A percentile compares a stretch with the other conserved stretches of the same genome.
Conservation (phyloP, 176 grass and related monocot species). For the Elymus sibiricus region DNA sequence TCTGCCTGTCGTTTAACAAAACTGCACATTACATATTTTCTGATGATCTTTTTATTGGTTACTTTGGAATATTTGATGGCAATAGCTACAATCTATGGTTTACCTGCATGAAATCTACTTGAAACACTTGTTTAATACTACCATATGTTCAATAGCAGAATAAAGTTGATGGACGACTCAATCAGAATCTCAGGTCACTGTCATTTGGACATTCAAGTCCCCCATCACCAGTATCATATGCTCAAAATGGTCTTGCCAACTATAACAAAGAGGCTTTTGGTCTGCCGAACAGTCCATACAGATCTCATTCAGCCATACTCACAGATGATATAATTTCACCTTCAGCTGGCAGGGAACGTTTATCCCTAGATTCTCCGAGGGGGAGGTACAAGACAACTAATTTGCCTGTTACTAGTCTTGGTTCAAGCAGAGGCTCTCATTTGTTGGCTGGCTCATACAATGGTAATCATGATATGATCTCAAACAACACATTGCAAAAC, state of each 20-base stretch:
- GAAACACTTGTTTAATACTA: slow-evolving; percentile 28
- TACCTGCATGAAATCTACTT: slow-evolving; percentile 26
- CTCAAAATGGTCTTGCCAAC: slow-evolving; percentile 54
- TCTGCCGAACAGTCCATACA: slow-evolving; percentile 36
- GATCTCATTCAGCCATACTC: slow-evolving; percentile 49
- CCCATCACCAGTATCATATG: slow-evolving; percentile 45
- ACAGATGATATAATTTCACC: slow-evolving; percentile 61
- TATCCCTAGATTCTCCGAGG: slow-evolving; percentile 46
- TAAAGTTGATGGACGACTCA: slow-evolving; percentile 58
- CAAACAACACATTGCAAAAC: slow-evolving; percentile 44
- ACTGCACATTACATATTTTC: background rate
- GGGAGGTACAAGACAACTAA: slow-evolving; percentile 61
- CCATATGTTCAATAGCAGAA: slow-evolving; percentile 45
- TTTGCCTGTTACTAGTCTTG: slow-evolving; percentile 49
- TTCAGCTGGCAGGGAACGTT: slow-evolving; percentile 53
- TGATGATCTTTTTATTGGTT: background rate
- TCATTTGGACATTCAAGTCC: slow-evolving; percentile 71
- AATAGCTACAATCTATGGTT: slow-evolving; percentile 12
- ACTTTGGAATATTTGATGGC: background rate
- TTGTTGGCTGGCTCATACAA: slow-evolving; percentile 57
- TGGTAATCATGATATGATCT: slow-evolving; percentile 47
- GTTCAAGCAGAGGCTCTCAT: slow-evolving; percentile 83
- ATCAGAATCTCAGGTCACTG: slow-evolving; percentile 65
- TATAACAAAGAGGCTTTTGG: slow-evolving; percentile 51
- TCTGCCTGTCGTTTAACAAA: slow-evolving; percentile 4